Evolutionary conservation across 169 alveolate genomes (phyloP), one percentile per base, ranked within the genome.

Genomic region (Cryptosporidium ubiquitum): DNA sequence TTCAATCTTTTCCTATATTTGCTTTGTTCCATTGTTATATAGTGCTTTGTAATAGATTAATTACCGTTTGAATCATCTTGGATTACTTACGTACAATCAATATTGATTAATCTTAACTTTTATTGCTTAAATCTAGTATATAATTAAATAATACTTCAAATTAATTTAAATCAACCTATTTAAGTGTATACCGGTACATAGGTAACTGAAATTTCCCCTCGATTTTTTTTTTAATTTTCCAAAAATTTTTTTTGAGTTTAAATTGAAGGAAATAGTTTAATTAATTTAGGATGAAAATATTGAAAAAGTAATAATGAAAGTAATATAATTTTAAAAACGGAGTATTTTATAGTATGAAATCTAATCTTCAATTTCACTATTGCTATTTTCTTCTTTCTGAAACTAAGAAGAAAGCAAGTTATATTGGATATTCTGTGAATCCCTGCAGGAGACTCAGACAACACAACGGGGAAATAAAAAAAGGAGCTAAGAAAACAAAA

Each of bases 381-480:
- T 79, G 89, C 66, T 79, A 79, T 58, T 64, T 79, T 35, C 75
- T 79, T 61, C 57, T 61, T 16, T 79, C 89, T 1, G 75, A 79
- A 29, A 10, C 66, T 31, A 79, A 79, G 39, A 79, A 79, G 39
- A 79, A 79, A 35, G 74, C 89, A 14, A 79, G 89, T 57, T 94
- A 94, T 85, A 91, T 94, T 14, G 96, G 96, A 23, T 94, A 91
- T 57, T 89, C 96, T 31, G 92, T 89, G 79, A 86, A 94, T 51
- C 96, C 96, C 6, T 33, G 84, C 5, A 89, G 94, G 68, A 85
- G 96, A 47, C 85, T 94, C 39, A 86, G 94, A 37, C 96, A 94
- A 70, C 96, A 94, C 91, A 94, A 94, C 51, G 96, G 96, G 7
- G 93, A 91, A 84, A 92, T 94, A 60, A 89, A 86, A 84, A 92